Evolutionary conservation across 805 yeast genomes (phyloP).

Genomic region (Isabelozyma pseudorhagii): DNA sequence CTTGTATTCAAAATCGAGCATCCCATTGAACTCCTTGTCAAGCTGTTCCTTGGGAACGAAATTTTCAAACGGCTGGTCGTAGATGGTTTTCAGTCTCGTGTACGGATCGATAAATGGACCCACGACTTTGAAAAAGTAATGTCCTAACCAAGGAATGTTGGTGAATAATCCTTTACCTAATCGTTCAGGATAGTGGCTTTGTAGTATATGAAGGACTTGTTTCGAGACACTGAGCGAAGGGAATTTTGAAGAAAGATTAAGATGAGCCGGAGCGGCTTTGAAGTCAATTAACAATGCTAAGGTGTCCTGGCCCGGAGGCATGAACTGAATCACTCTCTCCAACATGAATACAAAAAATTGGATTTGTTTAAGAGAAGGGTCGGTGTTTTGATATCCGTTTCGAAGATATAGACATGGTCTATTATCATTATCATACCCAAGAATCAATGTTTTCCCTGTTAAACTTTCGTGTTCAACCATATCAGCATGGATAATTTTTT

Average conservation of each 20-base stretch:
- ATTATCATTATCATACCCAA: slow-evolving; percentile 53
- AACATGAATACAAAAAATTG: slow-evolving; percentile 57
- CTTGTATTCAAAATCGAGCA: slow-evolving; percentile 49
- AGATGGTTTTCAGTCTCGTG: slow-evolving; percentile 54
- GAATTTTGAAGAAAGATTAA: slow-evolving; percentile 38
- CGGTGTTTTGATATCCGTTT: slow-evolving; percentile 55
- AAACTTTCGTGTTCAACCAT: slow-evolving; percentile 45
- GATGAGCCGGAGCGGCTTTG: slow-evolving; percentile 40
- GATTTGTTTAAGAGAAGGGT: slow-evolving; percentile 49
- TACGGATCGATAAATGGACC: slow-evolving; percentile 60
- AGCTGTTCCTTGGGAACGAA: slow-evolving; percentile 53
- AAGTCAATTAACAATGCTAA: slow-evolving; percentile 55
- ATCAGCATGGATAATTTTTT: slow-evolving; percentile 36
- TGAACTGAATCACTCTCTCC: slow-evolving; percentile 48
- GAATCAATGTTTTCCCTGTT: slow-evolving; percentile 52
- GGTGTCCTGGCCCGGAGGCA: slow-evolving; percentile 60
- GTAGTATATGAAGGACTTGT: slow-evolving; percentile 49
- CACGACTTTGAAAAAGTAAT: slow-evolving; percentile 53
- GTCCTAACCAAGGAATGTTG: slow-evolving; percentile 56
- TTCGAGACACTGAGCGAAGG: slow-evolving; percentile 51
- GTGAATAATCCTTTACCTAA: slow-evolving; percentile 52
- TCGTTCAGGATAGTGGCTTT: slow-evolving; percentile 58
- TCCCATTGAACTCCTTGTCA: slow-evolving; percentile 48
- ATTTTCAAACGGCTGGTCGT: slow-evolving; percentile 55
- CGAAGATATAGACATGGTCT: slow-evolving; percentile 52